Evolutionary conservation across 1,284 basidiomycete species (phyloP), one percentile per base, ranked within the genome.

Genomic region (Sanguinoderma infundibulare): DNA sequence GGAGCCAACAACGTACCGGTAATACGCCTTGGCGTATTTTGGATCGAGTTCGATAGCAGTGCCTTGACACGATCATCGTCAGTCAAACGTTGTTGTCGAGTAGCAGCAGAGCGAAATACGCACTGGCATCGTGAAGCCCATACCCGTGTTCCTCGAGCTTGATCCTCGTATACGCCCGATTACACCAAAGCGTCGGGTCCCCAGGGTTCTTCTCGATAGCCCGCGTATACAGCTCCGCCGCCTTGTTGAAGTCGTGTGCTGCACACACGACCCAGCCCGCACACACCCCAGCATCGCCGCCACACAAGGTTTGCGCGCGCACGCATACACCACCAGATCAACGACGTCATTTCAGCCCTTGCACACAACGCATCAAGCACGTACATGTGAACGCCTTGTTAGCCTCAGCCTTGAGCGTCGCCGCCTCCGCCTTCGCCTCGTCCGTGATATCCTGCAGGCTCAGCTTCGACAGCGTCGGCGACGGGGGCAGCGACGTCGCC

Each of bases 21-120:
- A 96, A 73, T 92, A 95, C 0, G 94, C 95, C 75, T 99, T 99
- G 60, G 90, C 90, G 74, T 98, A 98, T 69, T 88, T 90, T 1
- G 93, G 86, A 77, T 99, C 95, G 65, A 98, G 79, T 66, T 91
- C 83, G 62, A 99, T 92, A 7, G 97, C 98, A 72, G 89, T 91
- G 63, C 84, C 92, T 95, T 15, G 55, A 39, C 53, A 15, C 44
- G 34, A 54, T 66, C 53, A 30, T n/a, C 9, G 5, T 8, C 28
- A n/a, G n/a, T 10, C 3, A 12, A 38, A 12, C 32, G 17, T 24
- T 5, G 24, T 36, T 6, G 7, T 6, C 14, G 2, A 36, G 12
- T 17, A 9, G 4, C 6, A 39, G 39, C 38, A 58, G n/a, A 62
- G 39, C 60, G 34, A 17, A 14, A 24, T 42, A 62, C 59, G 60